phyloP scores from a whole-genome alignment of 2,329 filamentous ascomycete species.

The Pseudogymnoascus sp. region DNA sequence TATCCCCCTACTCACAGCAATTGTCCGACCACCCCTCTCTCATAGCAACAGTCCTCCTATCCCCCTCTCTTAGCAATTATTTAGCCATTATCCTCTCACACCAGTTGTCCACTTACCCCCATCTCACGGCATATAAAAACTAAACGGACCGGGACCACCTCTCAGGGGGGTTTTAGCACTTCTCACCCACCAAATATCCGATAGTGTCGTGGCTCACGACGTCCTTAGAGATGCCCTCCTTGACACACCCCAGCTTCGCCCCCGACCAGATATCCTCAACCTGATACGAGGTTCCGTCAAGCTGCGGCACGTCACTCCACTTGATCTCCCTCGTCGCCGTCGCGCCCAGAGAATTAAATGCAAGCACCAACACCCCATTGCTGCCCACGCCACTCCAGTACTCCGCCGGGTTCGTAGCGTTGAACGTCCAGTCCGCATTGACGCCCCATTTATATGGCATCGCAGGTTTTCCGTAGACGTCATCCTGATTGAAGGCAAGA shows the following conservation, averaged over 20 bases:
- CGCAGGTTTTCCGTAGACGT: slow-evolving; percentile 31
- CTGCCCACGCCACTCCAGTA: slow-evolving; percentile 40
- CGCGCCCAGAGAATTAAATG: slow-evolving; percentile 37
- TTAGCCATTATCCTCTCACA: not conserved
- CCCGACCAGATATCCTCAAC: slow-evolving; percentile 42
- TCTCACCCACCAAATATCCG: slow-evolving; percentile 20
- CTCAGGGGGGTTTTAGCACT: slow-evolving; percentile 10
- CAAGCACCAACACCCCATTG: slow-evolving; percentile 38
- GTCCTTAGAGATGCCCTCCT: slow-evolving; percentile 22
- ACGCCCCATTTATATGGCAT: slow-evolving; percentile 37
- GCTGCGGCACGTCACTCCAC: slow-evolving; percentile 38
- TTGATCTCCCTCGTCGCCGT: slow-evolving; percentile 30
- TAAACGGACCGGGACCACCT: slow-evolving; percentile 9
- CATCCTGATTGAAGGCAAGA: slow-evolving; percentile 21
- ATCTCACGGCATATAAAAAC: not conserved
- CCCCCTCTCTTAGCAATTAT: not conserved
- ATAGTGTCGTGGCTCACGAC: slow-evolving; percentile 32
- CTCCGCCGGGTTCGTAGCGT: slow-evolving; percentile 40
- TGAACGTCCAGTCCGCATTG: slow-evolving; percentile 43
- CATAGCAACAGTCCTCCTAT: not conserved
- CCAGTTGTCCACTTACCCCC: not conserved
- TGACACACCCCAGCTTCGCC: slow-evolving; percentile 32
- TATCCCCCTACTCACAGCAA: not conserved
- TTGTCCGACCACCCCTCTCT: not conserved
- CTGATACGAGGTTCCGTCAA: slow-evolving; percentile 29